These are phyloP conservation scores for Gamarada debralockiae DNA, from an alignment of 495 filamentous ascomycete genomes.

Conservation along the genomic window DNA sequence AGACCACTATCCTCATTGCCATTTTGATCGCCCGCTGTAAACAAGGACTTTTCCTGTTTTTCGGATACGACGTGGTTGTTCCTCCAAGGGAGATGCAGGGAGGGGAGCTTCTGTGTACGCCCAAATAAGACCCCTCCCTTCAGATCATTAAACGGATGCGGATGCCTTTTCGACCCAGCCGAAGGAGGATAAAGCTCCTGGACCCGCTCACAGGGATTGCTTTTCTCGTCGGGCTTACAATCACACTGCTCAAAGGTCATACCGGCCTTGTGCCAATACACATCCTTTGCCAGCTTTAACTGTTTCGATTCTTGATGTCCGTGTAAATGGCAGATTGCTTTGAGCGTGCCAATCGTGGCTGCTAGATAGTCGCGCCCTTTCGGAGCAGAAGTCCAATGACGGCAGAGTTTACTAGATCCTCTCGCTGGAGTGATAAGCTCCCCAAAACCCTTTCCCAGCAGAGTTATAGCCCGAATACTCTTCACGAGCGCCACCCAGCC, in stretches of 20 bases:
- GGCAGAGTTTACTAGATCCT: conserved; percentile 12
- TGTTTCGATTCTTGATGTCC: conserved; percentile 5
- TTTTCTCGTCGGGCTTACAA: conserved; percentile 1
- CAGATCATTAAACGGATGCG: no score
- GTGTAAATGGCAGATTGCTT: conserved; percentile 14
- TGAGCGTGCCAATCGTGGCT: conserved; percentile 11
- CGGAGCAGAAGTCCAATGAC: conserved; percentile 20
- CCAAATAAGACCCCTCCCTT: no score
- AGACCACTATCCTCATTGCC: no score
- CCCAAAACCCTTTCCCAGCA: conserved; percentile 33
- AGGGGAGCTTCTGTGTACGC: no score
- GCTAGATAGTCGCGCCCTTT: conserved; percentile 24
- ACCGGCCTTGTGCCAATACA: conserved; percentile 21
- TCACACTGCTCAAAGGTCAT: conserved; percentile 16
- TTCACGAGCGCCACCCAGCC: conserved; percentile 33
- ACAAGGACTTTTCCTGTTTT: no score
- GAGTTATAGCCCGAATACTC: conserved; percentile 24
- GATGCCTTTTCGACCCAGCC: no score
- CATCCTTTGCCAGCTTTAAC: conserved; percentile 8
- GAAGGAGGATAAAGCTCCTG: conserved; percentile 19
- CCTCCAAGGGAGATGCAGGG: no score
- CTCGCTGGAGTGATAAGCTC: conserved; percentile 24
- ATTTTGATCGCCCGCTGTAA: no score
- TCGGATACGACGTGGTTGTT: no score
- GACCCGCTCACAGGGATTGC: conserved; percentile 7